phyloP scores from a whole-genome alignment of 106 monocot genomes.

The Alisma plantagoaquatica region DNA sequence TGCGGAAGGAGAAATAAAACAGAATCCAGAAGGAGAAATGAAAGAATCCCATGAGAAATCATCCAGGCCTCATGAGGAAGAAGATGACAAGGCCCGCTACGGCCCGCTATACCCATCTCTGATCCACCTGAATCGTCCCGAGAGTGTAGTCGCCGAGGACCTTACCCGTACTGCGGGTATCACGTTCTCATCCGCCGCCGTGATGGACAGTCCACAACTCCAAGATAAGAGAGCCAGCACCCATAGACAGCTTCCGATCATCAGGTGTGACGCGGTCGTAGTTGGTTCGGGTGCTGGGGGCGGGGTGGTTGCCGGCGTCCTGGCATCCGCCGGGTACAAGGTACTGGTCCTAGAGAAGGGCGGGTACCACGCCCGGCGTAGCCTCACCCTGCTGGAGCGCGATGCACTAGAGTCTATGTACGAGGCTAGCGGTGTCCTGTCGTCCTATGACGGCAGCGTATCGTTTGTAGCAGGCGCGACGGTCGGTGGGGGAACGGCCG shows the following conservation, averaged over 20 bases:
- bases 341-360: conserved; percentile 70
- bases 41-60: not conserved
- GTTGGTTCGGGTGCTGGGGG: conserved; percentile 1
- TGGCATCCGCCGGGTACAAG: conserved; percentile 31
- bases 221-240: no score
- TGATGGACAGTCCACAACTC: not conserved
- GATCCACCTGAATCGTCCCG: not conserved
- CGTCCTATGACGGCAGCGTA: conserved; percentile 27
- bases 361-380: conserved; percentile 47
- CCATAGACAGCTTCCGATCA: not conserved
- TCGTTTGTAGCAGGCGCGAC: conserved; percentile 50
- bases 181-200: not conserved
- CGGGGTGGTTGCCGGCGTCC: conserved; percentile 6
- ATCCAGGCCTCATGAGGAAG: not conserved
- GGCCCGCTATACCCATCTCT: not conserved
- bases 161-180: not conserved
- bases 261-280: conserved; percentile 1
- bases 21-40: no score
- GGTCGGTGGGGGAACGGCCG: conserved; percentile 68
- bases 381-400: conserved; percentile 46
- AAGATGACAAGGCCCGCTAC: not conserved
- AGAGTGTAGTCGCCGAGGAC: not conserved
- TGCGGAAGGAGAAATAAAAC: no score
- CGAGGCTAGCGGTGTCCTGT: conserved; percentile 38
- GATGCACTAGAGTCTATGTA: conserved; percentile 43